These are phyloP conservation scores for Pugionium dolabratum DNA, from an alignment of 345 rosid species.

Conservation along the genomic window DNA sequence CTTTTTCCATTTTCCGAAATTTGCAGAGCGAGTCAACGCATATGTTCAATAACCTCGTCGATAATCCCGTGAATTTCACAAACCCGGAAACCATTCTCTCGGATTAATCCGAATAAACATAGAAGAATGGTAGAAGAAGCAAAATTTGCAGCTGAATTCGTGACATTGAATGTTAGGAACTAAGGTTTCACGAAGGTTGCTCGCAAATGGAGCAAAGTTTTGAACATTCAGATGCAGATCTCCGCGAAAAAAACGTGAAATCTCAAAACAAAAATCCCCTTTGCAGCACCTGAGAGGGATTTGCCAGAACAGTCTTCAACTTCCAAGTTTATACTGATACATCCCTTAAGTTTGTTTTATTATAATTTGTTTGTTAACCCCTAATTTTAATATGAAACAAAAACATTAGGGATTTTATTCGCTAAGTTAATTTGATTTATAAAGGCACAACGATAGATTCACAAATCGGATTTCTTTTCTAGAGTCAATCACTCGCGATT, in stretches of 20 bases:
- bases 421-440: too few species aligned
- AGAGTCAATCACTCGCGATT: not conserved
- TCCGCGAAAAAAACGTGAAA: not conserved
- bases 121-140: constrained; percentile 25
- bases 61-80: constrained; percentile 45
- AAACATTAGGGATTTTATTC: too few species aligned
- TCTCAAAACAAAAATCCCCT: not conserved
- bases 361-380: not conserved
- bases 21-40: constrained; percentile 62
- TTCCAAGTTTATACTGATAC: not conserved
- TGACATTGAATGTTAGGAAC: constrained; percentile 10
- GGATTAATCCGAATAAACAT: constrained; percentile 28
- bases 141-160: constrained; percentile 19
- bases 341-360: not conserved
- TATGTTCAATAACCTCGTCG: constrained; percentile 68
- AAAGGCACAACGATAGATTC: too few species aligned
- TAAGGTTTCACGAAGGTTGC: not conserved
- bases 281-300: constrained; percentile 11
- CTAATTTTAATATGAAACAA: not conserved
- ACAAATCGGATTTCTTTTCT: not conserved
- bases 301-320: constrained; percentile 12
- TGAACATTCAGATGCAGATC: constrained; percentile 22
- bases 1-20: constrained; percentile 53
- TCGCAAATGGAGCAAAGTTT: not conserved
- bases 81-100: constrained; percentile 30